These are phyloP conservation scores for Saccharum hybrid DNA, from an alignment of 202 grass and related monocot genomes.

Conservation along the genomic window DNA sequence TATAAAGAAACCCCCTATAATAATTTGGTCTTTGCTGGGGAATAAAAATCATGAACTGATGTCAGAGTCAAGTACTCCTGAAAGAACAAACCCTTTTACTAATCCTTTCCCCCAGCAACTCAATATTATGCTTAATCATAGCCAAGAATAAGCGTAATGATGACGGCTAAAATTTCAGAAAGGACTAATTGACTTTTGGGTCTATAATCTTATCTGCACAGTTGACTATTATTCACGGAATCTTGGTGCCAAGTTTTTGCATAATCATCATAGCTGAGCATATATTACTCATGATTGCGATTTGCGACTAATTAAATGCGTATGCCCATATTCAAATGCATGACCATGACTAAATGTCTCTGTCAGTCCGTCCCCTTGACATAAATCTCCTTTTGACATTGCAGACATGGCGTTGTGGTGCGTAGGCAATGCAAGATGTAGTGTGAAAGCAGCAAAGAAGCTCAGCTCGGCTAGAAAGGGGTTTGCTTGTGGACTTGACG, in stretches of 20 bases:
- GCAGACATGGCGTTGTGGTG: background rate
- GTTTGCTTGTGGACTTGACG: slow-evolving; percentile 29
- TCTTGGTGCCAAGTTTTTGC: slow-evolving; percentile 28
- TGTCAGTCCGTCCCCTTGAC: background rate
- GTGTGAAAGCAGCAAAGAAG: slow-evolving; percentile 45
- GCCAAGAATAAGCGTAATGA: slow-evolving; percentile 46
- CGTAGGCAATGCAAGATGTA: background rate
- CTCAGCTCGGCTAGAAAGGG: background rate
- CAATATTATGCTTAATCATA: slow-evolving; percentile 47
- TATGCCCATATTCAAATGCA: slow-evolving; percentile 9
- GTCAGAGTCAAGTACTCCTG: slow-evolving; percentile 26
- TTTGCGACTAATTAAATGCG: background rate
- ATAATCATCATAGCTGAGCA: slow-evolving; percentile 41
- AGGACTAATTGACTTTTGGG: background rate
- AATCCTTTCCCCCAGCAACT: background rate
- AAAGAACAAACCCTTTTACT: slow-evolving; percentile 9
- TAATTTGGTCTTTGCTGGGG: slow-evolving; percentile 19
- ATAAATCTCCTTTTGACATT: background rate
- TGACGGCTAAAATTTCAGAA: slow-evolving; percentile 6
- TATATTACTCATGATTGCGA: slow-evolving; percentile 47
- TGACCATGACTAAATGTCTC: slow-evolving; percentile 27
- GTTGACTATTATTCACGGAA: slow-evolving; percentile 37
- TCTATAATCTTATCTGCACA: background rate
- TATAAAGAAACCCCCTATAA: background rate
- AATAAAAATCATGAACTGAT: slow-evolving; percentile 48